Conservation (phyloP, 1,284 basidiomycete species). For the Testicularia cyperi region DNA sequence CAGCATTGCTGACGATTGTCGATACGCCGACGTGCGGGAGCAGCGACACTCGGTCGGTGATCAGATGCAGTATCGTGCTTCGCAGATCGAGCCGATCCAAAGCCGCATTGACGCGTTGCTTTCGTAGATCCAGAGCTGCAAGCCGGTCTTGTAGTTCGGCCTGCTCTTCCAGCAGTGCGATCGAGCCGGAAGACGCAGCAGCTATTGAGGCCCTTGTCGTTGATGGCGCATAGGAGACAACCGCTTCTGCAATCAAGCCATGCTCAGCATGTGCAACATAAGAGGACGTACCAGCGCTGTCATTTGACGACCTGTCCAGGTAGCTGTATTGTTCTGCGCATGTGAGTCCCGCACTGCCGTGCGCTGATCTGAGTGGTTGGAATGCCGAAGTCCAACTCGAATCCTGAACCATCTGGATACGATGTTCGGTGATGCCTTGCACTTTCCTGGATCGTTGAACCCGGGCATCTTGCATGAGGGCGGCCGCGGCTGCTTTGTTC, state of each 20-base stretch:
- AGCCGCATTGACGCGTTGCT: slow-evolving; percentile 11
- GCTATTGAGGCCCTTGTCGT: no score
- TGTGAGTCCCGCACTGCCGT: no score
- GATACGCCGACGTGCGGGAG: slow-evolving; percentile 10
- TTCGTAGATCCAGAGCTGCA: slow-evolving; percentile 10
- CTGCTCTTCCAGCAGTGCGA: slow-evolving; percentile 9
- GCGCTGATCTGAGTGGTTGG: no score
- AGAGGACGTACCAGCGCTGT: no score
- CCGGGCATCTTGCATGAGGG: slow-evolving; percentile 5
- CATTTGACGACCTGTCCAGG: no score
- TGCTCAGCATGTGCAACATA: no score
- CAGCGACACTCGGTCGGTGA: slow-evolving; percentile 24
- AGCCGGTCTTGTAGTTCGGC: slow-evolving; percentile 6
- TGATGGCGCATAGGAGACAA: no score
- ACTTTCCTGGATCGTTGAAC: slow-evolving; percentile 9
- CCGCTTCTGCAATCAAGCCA: no score
- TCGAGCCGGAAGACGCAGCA: no score
- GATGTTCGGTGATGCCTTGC: slow-evolving; percentile 3
- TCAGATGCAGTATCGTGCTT: slow-evolving; percentile 26
- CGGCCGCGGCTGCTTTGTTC: slow-evolving; percentile 2
- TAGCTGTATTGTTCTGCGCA: no score
- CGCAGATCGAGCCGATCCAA: slow-evolving; percentile 27
- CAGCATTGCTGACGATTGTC: background rate
- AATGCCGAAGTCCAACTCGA: no score
- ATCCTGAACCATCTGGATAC: no score